phyloP scores from a whole-genome alignment of 257 asterid species.

The Asclepias syriaca region DNA sequence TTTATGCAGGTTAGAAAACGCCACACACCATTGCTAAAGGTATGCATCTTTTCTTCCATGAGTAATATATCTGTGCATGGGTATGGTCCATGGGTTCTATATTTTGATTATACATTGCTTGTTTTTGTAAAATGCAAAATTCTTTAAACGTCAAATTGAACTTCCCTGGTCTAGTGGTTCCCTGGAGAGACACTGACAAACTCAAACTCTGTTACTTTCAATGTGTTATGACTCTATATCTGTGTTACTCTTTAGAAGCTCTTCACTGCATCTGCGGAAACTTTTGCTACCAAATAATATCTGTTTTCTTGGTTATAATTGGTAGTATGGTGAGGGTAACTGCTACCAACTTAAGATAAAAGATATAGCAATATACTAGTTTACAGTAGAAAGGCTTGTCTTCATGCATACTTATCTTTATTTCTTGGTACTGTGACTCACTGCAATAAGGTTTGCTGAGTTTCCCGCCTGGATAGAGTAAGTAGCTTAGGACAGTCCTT shows the following conservation, averaged over 20 bases:
- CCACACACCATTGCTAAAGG: constrained; percentile 84
- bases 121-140: not conserved
- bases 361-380: not conserved
- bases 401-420: no score
- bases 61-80: constrained; percentile 7
- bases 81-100: not conserved
- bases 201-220: not conserved
- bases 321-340: not conserved
- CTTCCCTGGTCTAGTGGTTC: not conserved
- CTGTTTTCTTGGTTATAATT: not conserved
- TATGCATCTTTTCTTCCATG: constrained; percentile 25
- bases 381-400: not conserved
- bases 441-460: no score
- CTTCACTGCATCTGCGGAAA: not conserved
- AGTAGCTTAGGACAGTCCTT: no score
- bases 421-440: no score
- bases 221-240: not conserved
- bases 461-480: no score
- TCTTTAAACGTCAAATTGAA: not conserved
- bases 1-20: constrained; percentile 71
- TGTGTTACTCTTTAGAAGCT: not conserved
- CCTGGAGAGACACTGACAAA: not conserved
- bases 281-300: not conserved
- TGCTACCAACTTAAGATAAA: not conserved
- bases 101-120: not conserved